Conservation (phyloP, 2,329 filamentous ascomycete species). For the Trichophaea hybrida region DNA sequence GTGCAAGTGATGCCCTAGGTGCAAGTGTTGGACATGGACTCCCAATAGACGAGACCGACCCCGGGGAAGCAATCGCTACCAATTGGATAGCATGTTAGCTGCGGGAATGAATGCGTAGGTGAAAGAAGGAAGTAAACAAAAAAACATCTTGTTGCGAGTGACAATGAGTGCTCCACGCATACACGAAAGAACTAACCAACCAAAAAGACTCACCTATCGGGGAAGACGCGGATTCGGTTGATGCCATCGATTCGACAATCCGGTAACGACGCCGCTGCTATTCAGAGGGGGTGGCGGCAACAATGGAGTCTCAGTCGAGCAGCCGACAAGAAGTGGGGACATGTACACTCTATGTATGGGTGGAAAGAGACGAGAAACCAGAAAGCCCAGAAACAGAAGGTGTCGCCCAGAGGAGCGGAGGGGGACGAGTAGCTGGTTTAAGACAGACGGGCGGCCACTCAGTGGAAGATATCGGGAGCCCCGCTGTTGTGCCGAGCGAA, state of each 20-base stretch:
- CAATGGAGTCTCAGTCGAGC: neutral
- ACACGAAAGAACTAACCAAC: no score
- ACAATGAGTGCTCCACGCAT: neutral
- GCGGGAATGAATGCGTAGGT: neutral
- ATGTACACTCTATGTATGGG: neutral
- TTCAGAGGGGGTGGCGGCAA: neutral
- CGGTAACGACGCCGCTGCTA: neutral
- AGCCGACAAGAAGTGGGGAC: neutral
- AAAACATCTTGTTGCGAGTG: neutral
- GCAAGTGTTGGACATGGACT: slow-evolving; percentile 19
- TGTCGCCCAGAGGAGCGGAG: slow-evolving; percentile 1
- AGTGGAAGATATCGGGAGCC: neutral
- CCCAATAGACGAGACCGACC: slow-evolving; percentile 8
- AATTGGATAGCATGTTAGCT: neutral
- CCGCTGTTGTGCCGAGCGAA: neutral
- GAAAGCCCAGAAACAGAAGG: neutral
- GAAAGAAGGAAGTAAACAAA: neutral
- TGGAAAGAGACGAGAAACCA: neutral
- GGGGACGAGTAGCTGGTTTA: neutral
- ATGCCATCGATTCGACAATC: neutral
- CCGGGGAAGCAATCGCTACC: slow-evolving; percentile 17
- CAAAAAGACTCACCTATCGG: slow-evolving; percentile 5
- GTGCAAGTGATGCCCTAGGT: slow-evolving; percentile 9
- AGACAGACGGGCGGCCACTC: neutral
- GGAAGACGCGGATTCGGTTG: slow-evolving; percentile 2